Evolutionary conservation across 1,284 basidiomycete genomes (phyloP).

Genomic region (Flammula alnicola): DNA sequence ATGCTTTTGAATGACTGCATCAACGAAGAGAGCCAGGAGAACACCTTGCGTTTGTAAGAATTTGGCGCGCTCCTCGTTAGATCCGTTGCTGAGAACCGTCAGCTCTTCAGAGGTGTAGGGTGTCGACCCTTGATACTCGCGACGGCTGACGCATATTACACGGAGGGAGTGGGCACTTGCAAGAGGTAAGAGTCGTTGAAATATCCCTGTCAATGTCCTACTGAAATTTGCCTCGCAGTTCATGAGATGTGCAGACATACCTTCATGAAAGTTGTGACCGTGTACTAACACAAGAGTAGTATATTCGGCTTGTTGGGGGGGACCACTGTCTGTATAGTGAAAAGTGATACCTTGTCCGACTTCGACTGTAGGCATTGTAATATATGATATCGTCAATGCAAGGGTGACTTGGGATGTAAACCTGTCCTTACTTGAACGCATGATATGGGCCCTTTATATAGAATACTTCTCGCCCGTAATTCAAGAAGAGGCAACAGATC

Average conservation of each 20-base stretch:
- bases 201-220: background rate
- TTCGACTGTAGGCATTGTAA: too few species aligned
- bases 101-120: constrained; percentile 27
- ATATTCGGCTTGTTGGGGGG: background rate
- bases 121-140: constrained; percentile 29
- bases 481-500: too few species aligned
- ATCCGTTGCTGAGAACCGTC: constrained; percentile 25
- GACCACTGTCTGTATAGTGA: constrained; percentile 16
- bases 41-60: constrained; percentile 33
- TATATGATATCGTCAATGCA: too few species aligned
- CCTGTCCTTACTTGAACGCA: too few species aligned
- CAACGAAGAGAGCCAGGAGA: constrained; percentile 38
- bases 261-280: constrained; percentile 12
- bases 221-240: background rate
- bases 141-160: constrained; percentile 24
- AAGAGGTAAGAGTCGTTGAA: background rate
- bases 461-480: too few species aligned
- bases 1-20: constrained; percentile 33
- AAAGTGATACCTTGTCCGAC: constrained; percentile 10
- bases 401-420: too few species aligned
- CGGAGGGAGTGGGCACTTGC: background rate
- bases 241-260: background rate
- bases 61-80: constrained; percentile 26
- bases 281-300: constrained; percentile 12
- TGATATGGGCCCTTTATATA: too few species aligned